phyloP scores from a whole-genome alignment of 306 rosid genomes.

The Ormosia semicastrata region DNA sequence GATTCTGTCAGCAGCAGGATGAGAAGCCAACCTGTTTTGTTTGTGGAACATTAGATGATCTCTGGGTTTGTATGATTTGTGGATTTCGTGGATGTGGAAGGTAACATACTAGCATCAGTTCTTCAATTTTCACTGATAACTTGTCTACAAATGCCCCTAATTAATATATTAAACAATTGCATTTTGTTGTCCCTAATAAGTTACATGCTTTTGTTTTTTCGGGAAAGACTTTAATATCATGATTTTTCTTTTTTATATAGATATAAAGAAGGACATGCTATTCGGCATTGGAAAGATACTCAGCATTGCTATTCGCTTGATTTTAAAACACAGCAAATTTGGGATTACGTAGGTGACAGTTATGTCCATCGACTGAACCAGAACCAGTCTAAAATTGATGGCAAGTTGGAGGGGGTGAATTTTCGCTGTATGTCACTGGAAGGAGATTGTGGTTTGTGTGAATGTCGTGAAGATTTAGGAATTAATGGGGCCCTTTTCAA shows the following conservation, averaged over 20 bases:
- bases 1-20: slow-evolving; percentile 82
- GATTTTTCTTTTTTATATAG: slow-evolving; percentile 36
- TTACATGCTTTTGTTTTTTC: background rate
- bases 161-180: background rate
- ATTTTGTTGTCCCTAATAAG: background rate
- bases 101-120: slow-evolving; percentile 36
- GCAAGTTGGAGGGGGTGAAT: slow-evolving; percentile 60
- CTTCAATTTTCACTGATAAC: slow-evolving; percentile 26
- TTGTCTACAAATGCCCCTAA: background rate
- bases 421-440: slow-evolving; percentile 51
- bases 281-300: slow-evolving; percentile 77
- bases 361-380: slow-evolving; percentile 92
- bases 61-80: slow-evolving; percentile 88
- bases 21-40: slow-evolving; percentile 73
- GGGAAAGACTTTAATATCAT: background rate
- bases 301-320: slow-evolving; percentile 96
- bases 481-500: slow-evolving; percentile 69
- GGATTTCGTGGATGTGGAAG: slow-evolving; percentile 98
- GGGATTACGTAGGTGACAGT: slow-evolving; percentile 91
- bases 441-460: slow-evolving; percentile 74
- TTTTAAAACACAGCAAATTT: slow-evolving; percentile 82
- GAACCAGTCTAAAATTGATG: slow-evolving; percentile 83
- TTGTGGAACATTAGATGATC: slow-evolving; percentile 79
- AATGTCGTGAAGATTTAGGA: slow-evolving; percentile 68
- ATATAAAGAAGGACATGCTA: slow-evolving; percentile 96